These are phyloP conservation scores for Pseudohyphozyma bogoriensis DNA, from an alignment of 768 basidiomycete genomes.

Conservation along the genomic window DNA sequence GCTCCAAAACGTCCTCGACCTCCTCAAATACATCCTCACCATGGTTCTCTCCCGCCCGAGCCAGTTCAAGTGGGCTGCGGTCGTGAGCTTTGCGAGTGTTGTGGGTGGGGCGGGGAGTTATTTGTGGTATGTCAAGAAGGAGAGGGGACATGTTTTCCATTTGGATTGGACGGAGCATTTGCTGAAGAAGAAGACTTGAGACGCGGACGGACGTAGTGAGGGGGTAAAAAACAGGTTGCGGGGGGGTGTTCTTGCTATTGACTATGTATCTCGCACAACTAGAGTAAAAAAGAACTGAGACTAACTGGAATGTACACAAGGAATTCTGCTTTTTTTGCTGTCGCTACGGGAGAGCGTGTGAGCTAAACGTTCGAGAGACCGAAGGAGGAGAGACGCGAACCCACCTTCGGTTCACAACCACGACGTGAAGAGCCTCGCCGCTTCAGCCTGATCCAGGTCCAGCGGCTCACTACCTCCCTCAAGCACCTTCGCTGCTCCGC, in stretches of 20 bases:
- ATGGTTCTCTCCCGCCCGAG: slow-evolving; percentile 39
- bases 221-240: too few relatives aligned
- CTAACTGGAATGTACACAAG: too few relatives aligned
- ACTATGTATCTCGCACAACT: too few relatives aligned
- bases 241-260: too few relatives aligned
- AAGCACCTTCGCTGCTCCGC: neutral
- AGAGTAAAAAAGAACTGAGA: too few relatives aligned
- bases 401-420: slow-evolving; percentile 15
- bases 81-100: slow-evolving; percentile 39
- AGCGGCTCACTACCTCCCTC: neutral
- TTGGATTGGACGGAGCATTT: slow-evolving; percentile 11
- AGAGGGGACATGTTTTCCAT: slow-evolving; percentile 35
- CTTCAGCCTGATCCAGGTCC: slow-evolving; percentile 24
- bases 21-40: slow-evolving; percentile 34
- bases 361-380: neutral
- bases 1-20: slow-evolving; percentile 38
- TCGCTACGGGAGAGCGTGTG: too few relatives aligned
- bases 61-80: slow-evolving; percentile 33
- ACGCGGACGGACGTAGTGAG: too few relatives aligned
- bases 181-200: neutral
- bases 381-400: neutral
- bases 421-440: slow-evolving; percentile 17
- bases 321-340: too few relatives aligned
- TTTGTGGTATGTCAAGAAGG: slow-evolving; percentile 25
- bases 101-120: slow-evolving; percentile 29